These are phyloP conservation scores for Sporobolomyces phaffii DNA, from an alignment of 768 basidiomycete species.

Conservation along the genomic window DNA sequence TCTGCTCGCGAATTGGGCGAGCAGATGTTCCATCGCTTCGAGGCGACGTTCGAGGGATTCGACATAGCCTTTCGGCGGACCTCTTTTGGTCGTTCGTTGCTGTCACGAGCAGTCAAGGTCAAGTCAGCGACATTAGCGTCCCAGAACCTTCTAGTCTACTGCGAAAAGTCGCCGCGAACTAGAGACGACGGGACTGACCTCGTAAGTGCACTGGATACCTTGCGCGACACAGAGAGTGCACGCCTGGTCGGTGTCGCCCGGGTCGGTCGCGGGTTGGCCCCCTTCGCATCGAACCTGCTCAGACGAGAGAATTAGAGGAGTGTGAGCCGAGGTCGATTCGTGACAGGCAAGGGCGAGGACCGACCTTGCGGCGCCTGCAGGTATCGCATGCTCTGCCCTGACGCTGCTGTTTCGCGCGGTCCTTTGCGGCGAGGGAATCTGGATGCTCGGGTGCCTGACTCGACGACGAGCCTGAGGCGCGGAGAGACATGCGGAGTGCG, in stretches of 20 bases:
- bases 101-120: neutral
- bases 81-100: constrained; percentile 11
- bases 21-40: constrained; percentile 37
- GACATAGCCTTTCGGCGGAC: constrained; percentile 35
- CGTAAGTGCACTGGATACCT: constrained; percentile 16
- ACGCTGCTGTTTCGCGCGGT: neutral
- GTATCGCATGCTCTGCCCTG: constrained; percentile 7
- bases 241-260: neutral
- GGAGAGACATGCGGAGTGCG: too few species aligned
- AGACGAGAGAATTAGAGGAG: neutral
- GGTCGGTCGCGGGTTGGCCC: neutral
- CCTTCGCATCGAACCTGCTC: constrained; percentile 13
- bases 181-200: too few species aligned
- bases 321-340: too few species aligned
- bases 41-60: constrained; percentile 34
- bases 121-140: neutral
- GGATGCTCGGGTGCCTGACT: neutral
- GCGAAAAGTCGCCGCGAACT: too few species aligned
- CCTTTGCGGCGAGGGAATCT: neutral
- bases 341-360: neutral
- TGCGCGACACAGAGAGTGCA: constrained; percentile 19
- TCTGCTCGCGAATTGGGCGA: constrained; percentile 6
- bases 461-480: neutral
- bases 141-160: too few species aligned
- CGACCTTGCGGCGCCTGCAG: constrained; percentile 22